Conservation (phyloP, 2,329 filamentous ascomycete genomes). For the Hypoxylon sp. region DNA sequence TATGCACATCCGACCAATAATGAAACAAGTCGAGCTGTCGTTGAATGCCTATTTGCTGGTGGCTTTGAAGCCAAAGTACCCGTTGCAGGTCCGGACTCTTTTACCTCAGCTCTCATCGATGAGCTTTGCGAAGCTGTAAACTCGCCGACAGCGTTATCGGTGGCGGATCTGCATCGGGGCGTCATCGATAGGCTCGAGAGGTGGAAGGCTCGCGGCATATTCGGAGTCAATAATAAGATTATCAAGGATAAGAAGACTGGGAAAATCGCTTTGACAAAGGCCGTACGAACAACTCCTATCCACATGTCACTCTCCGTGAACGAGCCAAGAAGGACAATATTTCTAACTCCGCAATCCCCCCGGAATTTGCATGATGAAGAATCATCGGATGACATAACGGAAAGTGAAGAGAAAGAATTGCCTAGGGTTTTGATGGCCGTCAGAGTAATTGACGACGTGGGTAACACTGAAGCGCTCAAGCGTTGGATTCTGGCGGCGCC, state of each 20-base stretch:
- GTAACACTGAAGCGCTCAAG: not conserved
- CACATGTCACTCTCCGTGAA: not conserved
- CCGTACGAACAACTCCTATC: not conserved
- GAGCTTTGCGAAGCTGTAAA: not conserved
- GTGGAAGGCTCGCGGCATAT: not conserved
- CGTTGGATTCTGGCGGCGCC: not conserved
- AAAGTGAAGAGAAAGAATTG: not conserved
- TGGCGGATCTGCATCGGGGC: not conserved
- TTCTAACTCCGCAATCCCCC: not conserved
- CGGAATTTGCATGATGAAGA: too few relatives aligned
- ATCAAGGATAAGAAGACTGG: not conserved
- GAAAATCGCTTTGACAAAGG: not conserved
- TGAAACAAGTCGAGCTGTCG: not conserved
- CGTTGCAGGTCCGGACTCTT: constrained; percentile 1
- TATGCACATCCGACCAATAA: not conserved
- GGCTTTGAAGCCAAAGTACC: constrained; percentile 3
- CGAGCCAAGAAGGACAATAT: not conserved
- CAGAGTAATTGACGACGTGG: not conserved
- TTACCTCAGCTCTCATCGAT: not conserved
- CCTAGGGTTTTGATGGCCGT: constrained; percentile 3
- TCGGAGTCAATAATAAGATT: not conserved
- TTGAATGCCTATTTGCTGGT: constrained; percentile 2
- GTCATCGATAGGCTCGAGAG: not conserved
- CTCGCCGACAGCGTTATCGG: not conserved
- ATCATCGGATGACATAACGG: too few relatives aligned